Evolutionary conservation across 2,329 filamentous ascomycete species (phyloP), one percentile per base, ranked within the genome.

Genomic region (Ascochyta viciae-villosae): DNA sequence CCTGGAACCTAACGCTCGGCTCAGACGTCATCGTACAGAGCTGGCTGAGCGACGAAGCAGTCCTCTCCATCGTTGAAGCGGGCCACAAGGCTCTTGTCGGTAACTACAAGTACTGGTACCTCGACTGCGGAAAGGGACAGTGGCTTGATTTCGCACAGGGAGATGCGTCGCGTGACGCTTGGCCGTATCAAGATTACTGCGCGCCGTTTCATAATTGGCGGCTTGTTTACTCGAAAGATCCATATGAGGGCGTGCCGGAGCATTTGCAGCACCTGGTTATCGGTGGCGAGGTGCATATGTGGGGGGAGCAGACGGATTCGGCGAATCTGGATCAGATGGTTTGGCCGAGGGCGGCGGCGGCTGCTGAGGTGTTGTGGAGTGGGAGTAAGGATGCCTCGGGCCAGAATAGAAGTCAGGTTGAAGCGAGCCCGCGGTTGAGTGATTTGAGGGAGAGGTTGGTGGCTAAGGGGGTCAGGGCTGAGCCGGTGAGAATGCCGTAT

Each of bases 141-240:
- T 95, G 89, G 88, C 80, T 94, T 61, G 87, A 90, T 78, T 90
- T 89, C 66, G 78, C 79, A 50, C 85, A 86, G 19, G 76, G 75
- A 1, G 76, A 82, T 13, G 78, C 79, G 52, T 76, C 75, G 1
- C 76, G 82, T 15, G 83, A 83, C 61, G 63, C 80, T 16, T 91
- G 83, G 72, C 91, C 91, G 0, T 96, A 90, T 79, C 77, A 80
- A 55, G 91, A 96, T 78, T 96, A 92, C 83, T 96, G 92, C 77
- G 79, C 80, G 0, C 92, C 92, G 1, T 82, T 82, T 70, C 92
- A 96, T 79, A 90, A 85, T 77, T 96, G 92, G 92, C 85, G 87
- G 6, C 80, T 91, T 26, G 83, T 94, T 55, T 96, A 96, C 81
- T 85, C 86, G 19, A 90, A 94, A 74, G 88, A 96, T 71, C 92